Evolutionary conservation across 768 basidiomycete species (phyloP).

Genomic region (Collybia sordida): DNA sequence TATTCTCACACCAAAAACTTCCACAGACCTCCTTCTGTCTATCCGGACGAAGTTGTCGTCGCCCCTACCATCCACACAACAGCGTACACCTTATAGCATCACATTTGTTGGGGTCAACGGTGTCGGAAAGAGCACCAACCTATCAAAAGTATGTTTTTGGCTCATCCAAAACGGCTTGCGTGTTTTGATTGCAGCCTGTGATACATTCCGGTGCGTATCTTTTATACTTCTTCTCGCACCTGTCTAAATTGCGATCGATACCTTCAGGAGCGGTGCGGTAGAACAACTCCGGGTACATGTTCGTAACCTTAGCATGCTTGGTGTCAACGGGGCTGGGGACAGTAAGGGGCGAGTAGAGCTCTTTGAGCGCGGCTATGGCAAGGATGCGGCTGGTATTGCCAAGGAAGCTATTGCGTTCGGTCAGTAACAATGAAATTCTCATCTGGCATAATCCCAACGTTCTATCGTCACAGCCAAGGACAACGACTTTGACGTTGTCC

Average conservation of each 20-base stretch:
- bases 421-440: constrained; percentile 29
- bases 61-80: constrained; percentile 70
- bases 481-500: constrained; percentile 91
- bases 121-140: constrained; percentile 97
- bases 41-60: constrained; percentile 87
- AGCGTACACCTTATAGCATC: constrained; percentile 86
- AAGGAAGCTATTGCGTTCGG: constrained; percentile 93
- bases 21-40: constrained; percentile 92
- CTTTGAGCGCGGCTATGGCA: constrained; percentile 96
- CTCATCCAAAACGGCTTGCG: constrained; percentile 91
- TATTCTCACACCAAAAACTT: constrained; percentile 94
- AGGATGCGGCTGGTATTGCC: constrained; percentile 98
- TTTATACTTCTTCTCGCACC: background rate
- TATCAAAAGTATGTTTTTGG: constrained; percentile 99
- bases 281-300: constrained; percentile 98
- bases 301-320: constrained; percentile 85
- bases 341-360: constrained; percentile 85
- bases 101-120: constrained; percentile 99
- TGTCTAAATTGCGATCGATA: constrained; percentile 2
- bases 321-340: constrained; percentile 62
- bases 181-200: constrained; percentile 97
- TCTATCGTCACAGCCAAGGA: constrained; percentile 61
- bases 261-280: constrained; percentile 84
- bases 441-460: background rate
- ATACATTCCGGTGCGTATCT: constrained; percentile 80